Evolutionary conservation across 192 early-diverging fungal genomes (phyloP).

Genomic region (Backusella luteola): DNA sequence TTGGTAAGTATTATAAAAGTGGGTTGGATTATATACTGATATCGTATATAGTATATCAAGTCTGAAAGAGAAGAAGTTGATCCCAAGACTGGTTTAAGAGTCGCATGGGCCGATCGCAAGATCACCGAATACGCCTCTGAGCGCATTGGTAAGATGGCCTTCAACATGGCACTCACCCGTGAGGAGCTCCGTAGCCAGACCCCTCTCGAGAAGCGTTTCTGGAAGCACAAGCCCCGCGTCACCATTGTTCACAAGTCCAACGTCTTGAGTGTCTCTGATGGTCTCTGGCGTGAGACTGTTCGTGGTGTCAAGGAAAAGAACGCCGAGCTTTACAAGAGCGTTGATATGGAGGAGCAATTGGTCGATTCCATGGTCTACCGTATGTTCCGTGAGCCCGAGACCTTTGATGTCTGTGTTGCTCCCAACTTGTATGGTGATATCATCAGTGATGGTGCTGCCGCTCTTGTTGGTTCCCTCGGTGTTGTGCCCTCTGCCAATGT

Average conservation of each 20-base stretch:
- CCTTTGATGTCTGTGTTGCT: constrained; percentile 95
- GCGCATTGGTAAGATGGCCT: constrained; percentile 88
- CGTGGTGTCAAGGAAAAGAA: constrained; percentile 68
- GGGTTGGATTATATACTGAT: background rate
- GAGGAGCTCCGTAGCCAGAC: constrained; percentile 61
- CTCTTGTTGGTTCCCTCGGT: constrained; percentile 92
- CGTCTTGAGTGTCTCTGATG: constrained; percentile 91
- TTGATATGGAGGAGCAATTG: constrained; percentile 93
- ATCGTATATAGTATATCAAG: constrained; percentile 73
- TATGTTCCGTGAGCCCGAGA: constrained; percentile 95
- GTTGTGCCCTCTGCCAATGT: constrained; percentile 96
- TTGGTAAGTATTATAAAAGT: constrained; percentile 54
- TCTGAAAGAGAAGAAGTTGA: constrained; percentile 68
- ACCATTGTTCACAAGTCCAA: constrained; percentile 99
- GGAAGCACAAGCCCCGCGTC: constrained; percentile 62
- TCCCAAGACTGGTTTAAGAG: constrained; percentile 59
- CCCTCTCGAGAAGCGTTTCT: constrained; percentile 55
- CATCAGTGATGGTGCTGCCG: constrained; percentile 95
- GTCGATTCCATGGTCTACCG: constrained; percentile 99
- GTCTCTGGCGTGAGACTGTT: constrained; percentile 95
- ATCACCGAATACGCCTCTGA: constrained; percentile 89
- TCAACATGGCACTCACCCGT: constrained; percentile 86
- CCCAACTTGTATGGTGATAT: constrained; percentile 99
- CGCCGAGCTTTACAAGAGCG: constrained; percentile 49
- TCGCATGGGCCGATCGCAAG: constrained; percentile 84